Conservation (phyloP, 805 yeast genomes). For the Starmerella stellata region DNA sequence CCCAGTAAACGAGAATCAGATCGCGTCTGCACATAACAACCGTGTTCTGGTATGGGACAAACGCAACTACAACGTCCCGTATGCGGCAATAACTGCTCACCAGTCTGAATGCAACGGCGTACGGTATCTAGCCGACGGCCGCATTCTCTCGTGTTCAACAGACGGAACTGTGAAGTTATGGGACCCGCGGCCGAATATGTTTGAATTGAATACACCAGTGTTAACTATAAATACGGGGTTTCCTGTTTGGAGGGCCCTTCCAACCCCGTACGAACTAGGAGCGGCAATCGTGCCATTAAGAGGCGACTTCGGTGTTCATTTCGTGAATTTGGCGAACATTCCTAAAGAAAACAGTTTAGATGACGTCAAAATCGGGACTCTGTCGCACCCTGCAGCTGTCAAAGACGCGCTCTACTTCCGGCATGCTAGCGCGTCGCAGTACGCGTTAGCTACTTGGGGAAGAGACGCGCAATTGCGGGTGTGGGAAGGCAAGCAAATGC, state of each 20-base stretch:
- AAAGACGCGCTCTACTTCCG: slow-evolving; percentile 78
- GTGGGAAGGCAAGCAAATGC: slow-evolving; percentile 33
- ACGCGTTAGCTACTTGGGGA: slow-evolving; percentile 86
- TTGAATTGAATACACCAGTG: slow-evolving; percentile 25
- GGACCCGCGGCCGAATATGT: slow-evolving; percentile 24
- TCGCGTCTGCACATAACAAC: slow-evolving; percentile 78
- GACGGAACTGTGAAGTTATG: slow-evolving; percentile 72
- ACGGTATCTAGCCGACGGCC: slow-evolving; percentile 54
- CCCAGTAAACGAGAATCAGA: slow-evolving; percentile 47
- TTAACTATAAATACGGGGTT: slow-evolving; percentile 51
- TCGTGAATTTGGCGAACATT: slow-evolving; percentile 29
- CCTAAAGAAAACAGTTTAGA: slow-evolving; percentile 20
- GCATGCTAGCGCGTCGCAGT: slow-evolving; percentile 47
- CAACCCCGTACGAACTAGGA: slow-evolving; percentile 73
- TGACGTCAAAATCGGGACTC: slow-evolving; percentile 35
- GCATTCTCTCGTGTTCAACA: slow-evolving; percentile 65
- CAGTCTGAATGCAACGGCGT: slow-evolving; percentile 75
- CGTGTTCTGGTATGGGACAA: slow-evolving; percentile 74
- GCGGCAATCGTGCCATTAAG: slow-evolving; percentile 80
- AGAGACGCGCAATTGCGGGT: slow-evolving; percentile 67
- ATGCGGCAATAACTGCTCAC: slow-evolving; percentile 55
- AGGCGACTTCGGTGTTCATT: slow-evolving; percentile 47
- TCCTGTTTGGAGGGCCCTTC: slow-evolving; percentile 79
- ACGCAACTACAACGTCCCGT: slow-evolving; percentile 62
- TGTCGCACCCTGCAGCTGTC: slow-evolving; percentile 74